These are phyloP conservation scores for Plasmodium reichenowi DNA, from an alignment of 169 alveolate genomes.

Conservation along the genomic window DNA sequence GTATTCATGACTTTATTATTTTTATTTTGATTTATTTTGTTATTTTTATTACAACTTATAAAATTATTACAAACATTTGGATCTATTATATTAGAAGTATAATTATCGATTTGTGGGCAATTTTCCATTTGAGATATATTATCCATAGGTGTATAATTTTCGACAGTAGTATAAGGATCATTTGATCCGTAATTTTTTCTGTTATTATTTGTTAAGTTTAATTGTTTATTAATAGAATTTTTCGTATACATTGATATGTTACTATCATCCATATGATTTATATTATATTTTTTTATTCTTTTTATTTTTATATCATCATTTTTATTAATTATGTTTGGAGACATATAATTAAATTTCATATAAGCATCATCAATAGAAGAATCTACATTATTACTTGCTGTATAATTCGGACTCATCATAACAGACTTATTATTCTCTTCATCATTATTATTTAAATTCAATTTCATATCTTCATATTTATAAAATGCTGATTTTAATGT, in stretches of 20 bases:
- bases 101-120: background rate
- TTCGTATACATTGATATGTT: background rate
- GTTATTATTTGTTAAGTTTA: too few relatives aligned
- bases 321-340: background rate
- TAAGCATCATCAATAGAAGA: background rate
- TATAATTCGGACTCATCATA: background rate
- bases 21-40: background rate
- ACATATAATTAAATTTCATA: background rate
- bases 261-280: background rate
- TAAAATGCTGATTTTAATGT: conserved; percentile 26
- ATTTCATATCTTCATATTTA: conserved; percentile 11
- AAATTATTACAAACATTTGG: background rate
- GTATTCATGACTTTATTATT: background rate
- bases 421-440: conserved; percentile 14
- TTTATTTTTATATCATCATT: conserved; percentile 3
- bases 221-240: background rate
- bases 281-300: background rate
- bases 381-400: background rate
- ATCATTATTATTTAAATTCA: background rate
- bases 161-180: background rate
- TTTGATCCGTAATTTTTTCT: background rate
- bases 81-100: background rate
- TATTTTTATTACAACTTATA: background rate
- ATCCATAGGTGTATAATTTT: too few relatives aligned
- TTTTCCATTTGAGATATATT: background rate